phyloP scores from a whole-genome alignment of 2,329 filamentous ascomycete species.

The Penicillium sp. region DNA sequence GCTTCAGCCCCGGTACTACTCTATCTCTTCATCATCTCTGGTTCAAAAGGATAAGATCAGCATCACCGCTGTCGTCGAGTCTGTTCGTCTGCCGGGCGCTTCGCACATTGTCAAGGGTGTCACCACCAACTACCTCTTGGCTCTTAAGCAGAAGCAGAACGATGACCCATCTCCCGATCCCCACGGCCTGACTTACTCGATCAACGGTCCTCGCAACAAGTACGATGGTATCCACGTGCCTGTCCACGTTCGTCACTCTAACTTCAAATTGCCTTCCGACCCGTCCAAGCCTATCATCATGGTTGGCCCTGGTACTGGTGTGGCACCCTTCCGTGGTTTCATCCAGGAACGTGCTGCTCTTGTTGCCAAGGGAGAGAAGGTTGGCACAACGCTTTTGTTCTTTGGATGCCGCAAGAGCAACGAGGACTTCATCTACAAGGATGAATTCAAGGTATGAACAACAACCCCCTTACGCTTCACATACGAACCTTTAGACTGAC shows the following conservation, averaged over 20 bases:
- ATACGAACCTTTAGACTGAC: conserved; percentile 24
- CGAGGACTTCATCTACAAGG: conserved; percentile 91
- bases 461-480: background rate
- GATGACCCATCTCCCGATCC: conserved; percentile 76
- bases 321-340: conserved; percentile 93
- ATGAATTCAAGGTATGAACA: conserved; percentile 82
- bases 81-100: conserved; percentile 71
- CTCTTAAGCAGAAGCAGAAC: conserved; percentile 95
- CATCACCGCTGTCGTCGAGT: conserved; percentile 92
- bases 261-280: conserved; percentile 98
- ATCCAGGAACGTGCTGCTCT: conserved; percentile 88
- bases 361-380: conserved; percentile 72
- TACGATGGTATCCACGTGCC: conserved; percentile 95
- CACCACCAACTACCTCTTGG: conserved; percentile 92
- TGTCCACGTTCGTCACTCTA: conserved; percentile 94
- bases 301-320: conserved; percentile 93
- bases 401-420: conserved; percentile 83
- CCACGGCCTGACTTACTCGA: conserved; percentile 80
- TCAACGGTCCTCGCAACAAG: conserved; percentile 89
- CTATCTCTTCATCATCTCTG: conserved; percentile 93
- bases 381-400: conserved; percentile 87
- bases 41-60: conserved; percentile 94
- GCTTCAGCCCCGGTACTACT: conserved; percentile 97
- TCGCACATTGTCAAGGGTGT: conserved; percentile 84
- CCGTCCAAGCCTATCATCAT: conserved; percentile 92